A percentile compares a stretch with the other conserved stretches of the same genome.
These are phyloP conservation scores for Podaxis sp. DNA, from an alignment of 768 basidiomycete species.

Conservation along the genomic window DNA sequence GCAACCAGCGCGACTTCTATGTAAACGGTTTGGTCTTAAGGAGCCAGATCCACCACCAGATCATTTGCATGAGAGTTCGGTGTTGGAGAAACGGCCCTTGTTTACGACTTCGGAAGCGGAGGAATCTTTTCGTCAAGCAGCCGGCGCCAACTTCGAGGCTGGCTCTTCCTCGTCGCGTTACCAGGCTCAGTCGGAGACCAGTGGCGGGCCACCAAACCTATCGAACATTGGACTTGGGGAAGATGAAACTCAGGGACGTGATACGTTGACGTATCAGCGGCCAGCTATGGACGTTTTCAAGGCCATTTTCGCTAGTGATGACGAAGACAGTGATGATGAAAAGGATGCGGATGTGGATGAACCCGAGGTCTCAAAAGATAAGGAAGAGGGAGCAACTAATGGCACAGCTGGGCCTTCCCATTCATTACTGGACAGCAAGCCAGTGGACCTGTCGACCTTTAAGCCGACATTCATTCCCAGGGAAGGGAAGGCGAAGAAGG, in stretches of 20 bases:
- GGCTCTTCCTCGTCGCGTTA: background rate
- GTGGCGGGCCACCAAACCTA: constrained; percentile 48
- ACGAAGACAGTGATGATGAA: constrained; percentile 81
- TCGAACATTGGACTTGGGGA: constrained; percentile 88
- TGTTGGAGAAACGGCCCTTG: constrained; percentile 15
- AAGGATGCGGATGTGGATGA: constrained; percentile 30
- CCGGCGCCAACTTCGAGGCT: background rate
- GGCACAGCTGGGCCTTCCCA: constrained; percentile 13
- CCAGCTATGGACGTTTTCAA: constrained; percentile 95
- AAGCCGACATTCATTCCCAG: constrained; percentile 84
- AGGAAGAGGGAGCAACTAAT: constrained; percentile 15
- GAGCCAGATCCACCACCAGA: constrained; percentile 71
- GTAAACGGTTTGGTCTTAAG: constrained; percentile 90
- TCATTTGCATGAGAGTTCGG: constrained; percentile 21
- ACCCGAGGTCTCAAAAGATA: constrained; percentile 22
- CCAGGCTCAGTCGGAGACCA: constrained; percentile 2
- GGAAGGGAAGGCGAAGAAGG: constrained; percentile 41
- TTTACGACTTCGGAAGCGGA: constrained; percentile 22
- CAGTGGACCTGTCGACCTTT: constrained; percentile 65
- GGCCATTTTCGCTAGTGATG: constrained; percentile 95
- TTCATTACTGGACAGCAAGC: constrained; percentile 20
- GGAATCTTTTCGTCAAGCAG: constrained; percentile 6
- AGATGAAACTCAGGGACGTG: constrained; percentile 83
- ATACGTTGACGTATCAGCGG: constrained; percentile 83
- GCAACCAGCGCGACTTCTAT: constrained; percentile 81